phyloP scores from a whole-genome alignment of 768 basidiomycete species.

The Russula brevipes region DNA sequence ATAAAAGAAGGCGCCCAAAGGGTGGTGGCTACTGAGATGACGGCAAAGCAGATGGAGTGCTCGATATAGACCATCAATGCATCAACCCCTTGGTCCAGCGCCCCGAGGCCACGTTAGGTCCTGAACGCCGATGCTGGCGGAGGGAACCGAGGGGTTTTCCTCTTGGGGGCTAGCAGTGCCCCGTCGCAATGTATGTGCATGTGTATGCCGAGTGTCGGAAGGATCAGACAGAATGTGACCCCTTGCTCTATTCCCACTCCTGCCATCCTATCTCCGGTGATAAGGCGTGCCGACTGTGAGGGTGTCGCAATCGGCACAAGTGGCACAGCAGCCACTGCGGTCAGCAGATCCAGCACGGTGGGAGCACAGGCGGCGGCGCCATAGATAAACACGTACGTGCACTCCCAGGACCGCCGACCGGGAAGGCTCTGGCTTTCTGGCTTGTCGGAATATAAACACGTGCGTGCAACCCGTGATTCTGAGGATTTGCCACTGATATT shows the following conservation, averaged over 20 bases:
- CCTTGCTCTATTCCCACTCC: not conserved
- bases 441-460: too few relatives aligned
- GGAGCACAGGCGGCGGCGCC: not conserved
- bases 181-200: not conserved
- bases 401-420: not conserved
- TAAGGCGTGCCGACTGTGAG: not conserved
- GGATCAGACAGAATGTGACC: not conserved
- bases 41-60: constrained; percentile 8
- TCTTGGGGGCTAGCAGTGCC: not conserved
- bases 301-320: not conserved
- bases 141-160: not conserved
- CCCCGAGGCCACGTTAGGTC: constrained; percentile 1
- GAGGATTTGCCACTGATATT: not conserved
- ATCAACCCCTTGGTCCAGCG: constrained; percentile 1
- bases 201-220: not conserved
- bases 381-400: not conserved
- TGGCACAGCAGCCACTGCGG: not conserved
- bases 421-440: not conserved
- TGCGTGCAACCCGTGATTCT: too few relatives aligned
- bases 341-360: not conserved
- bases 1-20: not conserved
- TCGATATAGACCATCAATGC: constrained; percentile 22
- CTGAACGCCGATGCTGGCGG: not conserved
- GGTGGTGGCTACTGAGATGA: not conserved
- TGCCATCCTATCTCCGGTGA: not conserved